A percentile compares a stretch with the other conserved stretches of the same genome.
Evolutionary conservation across 352 stramenopile genomes (phyloP).

Genomic region (Pythium biforme): DNA sequence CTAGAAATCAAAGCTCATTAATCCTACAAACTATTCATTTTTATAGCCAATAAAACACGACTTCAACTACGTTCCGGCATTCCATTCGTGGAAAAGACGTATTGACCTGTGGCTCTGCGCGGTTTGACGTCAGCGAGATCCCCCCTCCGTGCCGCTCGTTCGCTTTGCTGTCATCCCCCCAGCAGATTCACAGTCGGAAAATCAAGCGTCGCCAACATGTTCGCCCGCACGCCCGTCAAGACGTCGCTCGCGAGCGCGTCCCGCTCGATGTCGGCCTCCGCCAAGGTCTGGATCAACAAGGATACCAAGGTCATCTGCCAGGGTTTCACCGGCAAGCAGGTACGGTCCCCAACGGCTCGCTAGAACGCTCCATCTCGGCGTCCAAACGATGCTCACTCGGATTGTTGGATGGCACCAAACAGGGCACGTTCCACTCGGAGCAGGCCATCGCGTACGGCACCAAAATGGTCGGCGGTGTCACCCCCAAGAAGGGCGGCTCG

Average conservation of each 20-base stretch:
- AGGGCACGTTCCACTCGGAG: conserved; percentile 98
- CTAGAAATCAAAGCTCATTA: conserved; percentile 2
- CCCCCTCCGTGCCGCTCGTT: conserved; percentile 8
- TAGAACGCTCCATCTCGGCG: background rate
- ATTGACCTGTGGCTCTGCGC: conserved; percentile 25
- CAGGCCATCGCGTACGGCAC: conserved; percentile 99
- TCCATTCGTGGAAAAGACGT: conserved; percentile 25
- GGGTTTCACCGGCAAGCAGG: conserved; percentile 99
- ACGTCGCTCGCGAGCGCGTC: conserved; percentile 39
- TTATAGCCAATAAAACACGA: conserved; percentile 20
- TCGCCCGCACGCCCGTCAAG: conserved; percentile 49
- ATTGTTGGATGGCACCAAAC: too few species aligned
- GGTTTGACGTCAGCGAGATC: conserved; percentile 14
- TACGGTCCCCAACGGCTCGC: conserved; percentile 30
- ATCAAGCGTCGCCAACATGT: conserved; percentile 37
- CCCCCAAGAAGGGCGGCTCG: conserved; percentile 97
- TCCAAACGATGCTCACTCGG: too few species aligned
- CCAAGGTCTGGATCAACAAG: conserved; percentile 99
- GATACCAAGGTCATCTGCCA: conserved; percentile 99
- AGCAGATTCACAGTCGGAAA: conserved; percentile 2
- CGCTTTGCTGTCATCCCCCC: too few species aligned
- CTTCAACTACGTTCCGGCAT: conserved; percentile 9
- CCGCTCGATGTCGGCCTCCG: conserved; percentile 91
- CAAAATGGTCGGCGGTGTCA: conserved; percentile 99
- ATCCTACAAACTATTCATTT: background rate